Evolutionary conservation across 192 early-diverging fungal species (phyloP).

Genomic region (Gaertneriomyces sp.): DNA sequence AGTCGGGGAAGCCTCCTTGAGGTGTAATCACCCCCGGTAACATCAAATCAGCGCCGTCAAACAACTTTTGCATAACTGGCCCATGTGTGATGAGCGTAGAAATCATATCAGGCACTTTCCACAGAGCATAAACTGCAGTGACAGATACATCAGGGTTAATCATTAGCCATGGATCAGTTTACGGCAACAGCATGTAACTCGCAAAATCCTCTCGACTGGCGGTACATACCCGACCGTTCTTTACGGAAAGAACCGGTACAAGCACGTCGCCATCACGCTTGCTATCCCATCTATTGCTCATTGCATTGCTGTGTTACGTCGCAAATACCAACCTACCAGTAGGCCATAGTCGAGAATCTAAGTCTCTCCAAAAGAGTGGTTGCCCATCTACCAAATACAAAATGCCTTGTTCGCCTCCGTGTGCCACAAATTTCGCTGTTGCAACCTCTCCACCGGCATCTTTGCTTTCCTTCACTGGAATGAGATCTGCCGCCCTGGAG

Average conservation of each 20-base stretch:
- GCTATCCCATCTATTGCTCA: no score
- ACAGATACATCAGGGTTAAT: no score
- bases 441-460: slow-evolving; percentile 54
- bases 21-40: slow-evolving; percentile 65
- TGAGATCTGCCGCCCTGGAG: slow-evolving; percentile 3
- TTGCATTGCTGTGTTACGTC: no score
- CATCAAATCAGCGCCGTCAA: slow-evolving; percentile 82
- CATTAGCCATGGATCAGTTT: no score
- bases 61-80: slow-evolving; percentile 66
- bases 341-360: slow-evolving; percentile 53
- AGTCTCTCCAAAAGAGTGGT: slow-evolving; percentile 66
- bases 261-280: no score
- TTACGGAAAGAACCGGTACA: no score
- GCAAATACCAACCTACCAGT: slow-evolving; percentile 41
- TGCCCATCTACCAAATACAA: slow-evolving; percentile 60
- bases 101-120: slow-evolving; percentile 65
- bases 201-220: background rate
- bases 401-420: slow-evolving; percentile 60
- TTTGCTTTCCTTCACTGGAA: slow-evolving; percentile 38
- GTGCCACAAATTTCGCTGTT: slow-evolving; percentile 62
- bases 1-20: slow-evolving; percentile 36
- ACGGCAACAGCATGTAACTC: no score
- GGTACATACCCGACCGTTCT: background rate
- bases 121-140: slow-evolving; percentile 67
- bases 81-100: slow-evolving; percentile 66